Conservation (phyloP, 306 rosid species). For the Rosa rugosa region DNA sequence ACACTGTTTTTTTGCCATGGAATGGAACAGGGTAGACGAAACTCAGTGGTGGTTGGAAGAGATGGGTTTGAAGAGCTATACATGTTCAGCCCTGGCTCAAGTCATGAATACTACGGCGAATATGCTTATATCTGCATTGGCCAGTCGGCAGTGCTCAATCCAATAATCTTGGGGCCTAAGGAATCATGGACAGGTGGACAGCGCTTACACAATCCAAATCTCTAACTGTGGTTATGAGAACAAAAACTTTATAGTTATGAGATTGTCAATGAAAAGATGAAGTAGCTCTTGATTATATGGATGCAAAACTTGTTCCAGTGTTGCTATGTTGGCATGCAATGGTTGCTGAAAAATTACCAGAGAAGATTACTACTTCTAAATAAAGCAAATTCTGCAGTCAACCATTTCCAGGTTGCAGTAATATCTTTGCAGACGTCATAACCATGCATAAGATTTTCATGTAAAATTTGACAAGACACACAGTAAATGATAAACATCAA, state of each 20-base stretch:
- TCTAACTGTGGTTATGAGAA: conserved; percentile 11
- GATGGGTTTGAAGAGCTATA: conserved; percentile 73
- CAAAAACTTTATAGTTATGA: background rate
- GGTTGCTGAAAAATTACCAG: background rate
- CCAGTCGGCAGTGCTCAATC: conserved; percentile 69
- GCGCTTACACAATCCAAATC: conserved; percentile 67
- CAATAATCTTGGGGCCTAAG: conserved; percentile 47
- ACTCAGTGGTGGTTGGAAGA: conserved; percentile 69
- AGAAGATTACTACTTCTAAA: background rate
- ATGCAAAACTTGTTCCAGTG: background rate
- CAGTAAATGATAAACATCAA: background rate
- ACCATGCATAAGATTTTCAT: too few species aligned
- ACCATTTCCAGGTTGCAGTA: background rate
- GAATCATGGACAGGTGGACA: conserved; percentile 67
- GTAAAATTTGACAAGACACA: background rate
- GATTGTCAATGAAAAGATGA: background rate
- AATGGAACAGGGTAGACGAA: conserved; percentile 77
- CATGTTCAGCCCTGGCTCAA: conserved; percentile 79
- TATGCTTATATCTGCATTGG: conserved; percentile 66
- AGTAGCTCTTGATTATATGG: background rate
- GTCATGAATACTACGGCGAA: conserved; percentile 52
- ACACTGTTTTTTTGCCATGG: background rate
- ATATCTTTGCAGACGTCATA: background rate
- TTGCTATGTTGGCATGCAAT: background rate
- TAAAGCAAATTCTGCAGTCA: background rate